phyloP scores from a whole-genome alignment of 768 basidiomycete species.

The Amanita molliuscula region DNA sequence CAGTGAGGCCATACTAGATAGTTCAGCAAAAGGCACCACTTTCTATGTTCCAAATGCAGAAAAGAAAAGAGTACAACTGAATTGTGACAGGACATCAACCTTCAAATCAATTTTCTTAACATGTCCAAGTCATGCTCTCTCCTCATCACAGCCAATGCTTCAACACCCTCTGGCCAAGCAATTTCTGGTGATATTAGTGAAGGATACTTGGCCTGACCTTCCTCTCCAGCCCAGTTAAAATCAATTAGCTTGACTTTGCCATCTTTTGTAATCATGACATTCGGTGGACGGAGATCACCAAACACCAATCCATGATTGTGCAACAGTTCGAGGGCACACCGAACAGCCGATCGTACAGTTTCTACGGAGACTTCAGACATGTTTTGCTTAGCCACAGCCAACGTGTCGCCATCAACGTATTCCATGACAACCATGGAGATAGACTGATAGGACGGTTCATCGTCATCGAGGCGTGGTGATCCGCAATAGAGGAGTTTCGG shows the following conservation, averaged over 20 bases:
- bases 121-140: background rate
- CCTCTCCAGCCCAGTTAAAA: background rate
- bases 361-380: conserved; percentile 3
- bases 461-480: background rate
- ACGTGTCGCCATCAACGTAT: conserved; percentile 7
- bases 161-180: background rate
- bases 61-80: background rate
- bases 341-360: conserved; percentile 8
- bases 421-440: conserved; percentile 14
- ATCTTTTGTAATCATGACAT: conserved; percentile 11
- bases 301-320: conserved; percentile 15
- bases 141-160: background rate
- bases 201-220: background rate
- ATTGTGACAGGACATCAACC: background rate
- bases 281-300: conserved; percentile 19
- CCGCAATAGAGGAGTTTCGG: conserved; percentile 4
- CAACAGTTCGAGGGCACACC: conserved; percentile 9
- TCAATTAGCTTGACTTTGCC: conserved; percentile 15
- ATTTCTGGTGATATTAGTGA: background rate
- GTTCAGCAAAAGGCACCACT: no score
- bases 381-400: conserved; percentile 16
- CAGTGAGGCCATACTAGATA: no score
- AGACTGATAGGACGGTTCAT: background rate
- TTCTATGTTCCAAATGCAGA: background rate
- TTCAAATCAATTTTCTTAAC: background rate